A percentile compares a stretch with the other conserved stretches of the same genome.
These are phyloP conservation scores for Adenanthera pavonina DNA, from an alignment of 306 rosid species.

Conservation along the genomic window DNA sequence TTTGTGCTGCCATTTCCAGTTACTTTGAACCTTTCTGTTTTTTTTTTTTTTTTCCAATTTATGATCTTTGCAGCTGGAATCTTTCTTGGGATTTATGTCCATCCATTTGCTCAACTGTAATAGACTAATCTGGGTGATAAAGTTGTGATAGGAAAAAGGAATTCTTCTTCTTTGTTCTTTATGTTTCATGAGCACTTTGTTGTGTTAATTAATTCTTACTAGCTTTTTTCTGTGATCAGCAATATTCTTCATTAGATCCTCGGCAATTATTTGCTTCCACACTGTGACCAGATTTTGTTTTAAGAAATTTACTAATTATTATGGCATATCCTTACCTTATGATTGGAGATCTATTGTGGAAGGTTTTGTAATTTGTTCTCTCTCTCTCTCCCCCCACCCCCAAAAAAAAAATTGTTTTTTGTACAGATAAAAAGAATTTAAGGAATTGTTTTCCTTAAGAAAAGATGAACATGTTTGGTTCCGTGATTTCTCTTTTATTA, in stretches of 20 bases:
- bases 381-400: neutral
- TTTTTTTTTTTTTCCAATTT: neutral
- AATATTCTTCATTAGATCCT: neutral
- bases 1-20: conserved; percentile 1
- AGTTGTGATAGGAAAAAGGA: neutral
- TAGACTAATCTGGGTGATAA: neutral
- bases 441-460: neutral
- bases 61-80: conserved; percentile 3
- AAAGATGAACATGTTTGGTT: neutral
- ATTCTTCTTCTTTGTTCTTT: conserved; percentile 20
- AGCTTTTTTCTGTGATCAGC: neutral
- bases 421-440: neutral
- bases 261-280: neutral
- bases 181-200: neutral
- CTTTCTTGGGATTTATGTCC: conserved; percentile 11
- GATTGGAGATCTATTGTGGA: neutral
- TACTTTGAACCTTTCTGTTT: neutral
- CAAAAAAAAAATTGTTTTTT: neutral
- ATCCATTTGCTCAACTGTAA: neutral
- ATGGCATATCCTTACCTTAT: neutral
- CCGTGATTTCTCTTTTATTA: neutral
- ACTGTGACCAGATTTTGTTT: neutral
- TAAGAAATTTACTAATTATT: neutral
- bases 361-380: neutral
- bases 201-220: neutral